Base-by-base conservation (phyloP, 768 basidiomycete species). In the Suillus occidentalis region DNA sequence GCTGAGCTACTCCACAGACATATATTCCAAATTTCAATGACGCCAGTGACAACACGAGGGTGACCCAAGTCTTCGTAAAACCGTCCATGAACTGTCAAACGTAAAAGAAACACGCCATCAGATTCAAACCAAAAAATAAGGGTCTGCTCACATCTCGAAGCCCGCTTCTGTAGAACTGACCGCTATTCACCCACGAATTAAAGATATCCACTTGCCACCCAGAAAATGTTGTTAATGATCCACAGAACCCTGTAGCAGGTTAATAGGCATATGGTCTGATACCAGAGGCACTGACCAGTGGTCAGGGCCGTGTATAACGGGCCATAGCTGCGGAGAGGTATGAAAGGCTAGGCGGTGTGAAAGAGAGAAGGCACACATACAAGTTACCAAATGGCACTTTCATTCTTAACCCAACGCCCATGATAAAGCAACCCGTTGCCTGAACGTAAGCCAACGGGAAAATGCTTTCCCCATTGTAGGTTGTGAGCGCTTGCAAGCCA, bases 151-250 rank as follows among this genome's bases (percentile, higher is more conserved):
- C 96, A 74, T 91, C 85, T 67, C 85, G 81, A 39, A 98, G 81
- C 60, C 92, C 88, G 59, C 83, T 81, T 57, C 90, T 84, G 62
- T 81, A 73, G 56, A 82, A 83, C 12, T 80, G 75, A 42, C 80
- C 79, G 3, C 83, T 77, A 73, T 98, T 94, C 1, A 90, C 81
- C 87, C 95, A 99, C 0, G 94, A 91, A 61, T 83, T 76, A 72
- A 97, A 99, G 0, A 94, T 77, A 66, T 96, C 93, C 12, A 92
- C 73, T 76, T 98, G 94, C 97, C 97, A 99, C 43, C 89, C 86
- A 18, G 96, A 97, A 80, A 99, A 99, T 2, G 95, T 98, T 12
- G 97, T 99, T 70, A 99, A 77, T 2, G 94, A 97, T 4, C 97
- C 97, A 72, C 97, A 99, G 76, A 98, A 94, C 16, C 94, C 95